Evolutionary conservation across 2,329 filamentous ascomycete species (phyloP).

Genomic region (Mollisiaceae sp.): DNA sequence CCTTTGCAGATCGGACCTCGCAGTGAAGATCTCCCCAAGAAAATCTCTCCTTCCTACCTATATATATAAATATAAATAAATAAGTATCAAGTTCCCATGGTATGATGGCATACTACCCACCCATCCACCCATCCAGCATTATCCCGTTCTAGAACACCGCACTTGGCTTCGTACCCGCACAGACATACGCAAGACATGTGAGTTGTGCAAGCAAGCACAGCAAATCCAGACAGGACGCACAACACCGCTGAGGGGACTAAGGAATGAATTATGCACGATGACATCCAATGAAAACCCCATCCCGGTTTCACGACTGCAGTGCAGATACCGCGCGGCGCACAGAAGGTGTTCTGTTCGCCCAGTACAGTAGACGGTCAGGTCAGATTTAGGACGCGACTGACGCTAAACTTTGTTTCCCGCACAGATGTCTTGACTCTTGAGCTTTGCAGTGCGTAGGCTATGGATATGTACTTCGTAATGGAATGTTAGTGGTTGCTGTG

Average conservation of each 20-base stretch:
- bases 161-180: background rate
- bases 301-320: conserved; percentile 4
- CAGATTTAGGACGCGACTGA: too few relatives aligned
- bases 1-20: background rate
- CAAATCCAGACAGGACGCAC: background rate
- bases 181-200: background rate
- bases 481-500: too few relatives aligned
- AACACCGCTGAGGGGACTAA: background rate
- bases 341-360: too few relatives aligned
- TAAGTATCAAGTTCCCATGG: background rate
- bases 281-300: conserved; percentile 1
- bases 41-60: background rate
- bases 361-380: too few relatives aligned
- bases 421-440: background rate
- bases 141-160: background rate
- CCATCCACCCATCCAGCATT: too few relatives aligned
- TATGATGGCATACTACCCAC: background rate
- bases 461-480: too few relatives aligned
- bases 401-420: conserved; percentile 8
- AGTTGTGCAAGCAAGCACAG: background rate
- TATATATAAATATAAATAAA: too few relatives aligned
- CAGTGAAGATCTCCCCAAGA: background rate
- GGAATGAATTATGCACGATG: conserved; percentile 13
- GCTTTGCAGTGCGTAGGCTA: too few relatives aligned
- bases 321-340: background rate